Evolutionary conservation across 2,329 filamentous ascomycete genomes (phyloP).

Genomic region (Talaromyces sp.): DNA sequence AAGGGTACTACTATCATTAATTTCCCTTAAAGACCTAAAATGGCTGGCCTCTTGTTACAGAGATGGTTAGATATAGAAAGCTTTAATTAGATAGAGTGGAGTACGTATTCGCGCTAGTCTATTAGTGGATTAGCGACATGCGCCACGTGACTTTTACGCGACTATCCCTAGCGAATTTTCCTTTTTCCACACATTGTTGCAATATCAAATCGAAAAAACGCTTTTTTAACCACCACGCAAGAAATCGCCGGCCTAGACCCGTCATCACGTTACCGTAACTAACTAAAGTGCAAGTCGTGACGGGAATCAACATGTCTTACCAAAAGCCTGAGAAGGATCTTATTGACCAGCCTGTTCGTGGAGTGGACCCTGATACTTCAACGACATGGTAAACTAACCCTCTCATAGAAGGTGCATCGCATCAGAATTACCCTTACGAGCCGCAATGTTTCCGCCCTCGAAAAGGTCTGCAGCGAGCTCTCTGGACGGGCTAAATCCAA

Average conservation of each 20-base stretch:
- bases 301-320: constrained; percentile 46
- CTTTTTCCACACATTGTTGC: background rate
- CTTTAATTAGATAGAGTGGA: no score
- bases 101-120: no score
- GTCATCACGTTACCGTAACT: background rate
- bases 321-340: background rate
- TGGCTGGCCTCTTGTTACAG: no score
- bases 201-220: background rate
- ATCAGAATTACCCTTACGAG: background rate
- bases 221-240: background rate
- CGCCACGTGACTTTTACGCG: background rate
- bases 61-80: no score
- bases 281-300: constrained; percentile 22
- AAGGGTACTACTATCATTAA: no score
- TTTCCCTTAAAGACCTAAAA: no score
- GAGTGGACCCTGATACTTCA: background rate
- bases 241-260: background rate
- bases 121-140: no score
- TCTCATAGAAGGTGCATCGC: constrained; percentile 1
- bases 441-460: constrained; percentile 1
- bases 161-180: background rate
- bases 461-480: background rate
- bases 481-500: background rate
- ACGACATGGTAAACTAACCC: background rate
- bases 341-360: background rate